Evolutionary conservation across 805 yeast genomes (phyloP), one percentile per base, ranked within the genome.

Genomic region (Myxozyma vanderwaltii): DNA sequence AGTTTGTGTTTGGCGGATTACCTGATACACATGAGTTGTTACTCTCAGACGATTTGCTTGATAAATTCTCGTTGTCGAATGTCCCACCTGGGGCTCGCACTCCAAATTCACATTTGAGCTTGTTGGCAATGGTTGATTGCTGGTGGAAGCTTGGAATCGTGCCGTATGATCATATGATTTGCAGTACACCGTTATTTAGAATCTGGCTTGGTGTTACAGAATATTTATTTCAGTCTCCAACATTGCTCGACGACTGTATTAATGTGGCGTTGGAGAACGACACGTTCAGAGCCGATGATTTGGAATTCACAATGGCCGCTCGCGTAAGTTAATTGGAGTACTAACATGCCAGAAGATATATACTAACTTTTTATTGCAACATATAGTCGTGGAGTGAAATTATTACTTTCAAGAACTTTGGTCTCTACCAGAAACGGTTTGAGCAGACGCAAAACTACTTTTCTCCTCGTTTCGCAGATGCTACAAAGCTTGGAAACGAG

Each of bases 131-230:
- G 48, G 98, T 89, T 1, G 98, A 94, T 73, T 86, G 94, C 69
- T 94, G 99, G 99, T 82, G 81, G 68, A 85, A 85, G 63, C 75
- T 89, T 44, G 87, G 86, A 0, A 90, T 94, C 43, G 86, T 88
- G 36, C 99, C 99, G 3, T 92, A 94, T 70, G 97, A 92, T 72
- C 99, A 94, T 74, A 91, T 92, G 75, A 91, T 92, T 59, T 92
- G 98, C 71, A 89, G 97, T 0, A 94, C 99, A 0, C 99, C 99
- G 12, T 65, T 88, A 31, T 94, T 92, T 71, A 81, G 98, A 71
- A 90, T 94, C 41, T 90, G 94, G 74, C 78, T 94, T 41, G 98
- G 98, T 46, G 97, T 94, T 24, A 83, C 96, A 0, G 97, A 94
- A 71, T 92, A 90, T 72, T 75, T 94, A 33, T 94, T 92, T 72